Percentiles rank a stretch among this genome's conserved stretches.
Evolutionary conservation across 208 protist genomes (phyloP).

Genomic region (Trypanosoma avium): DNA sequence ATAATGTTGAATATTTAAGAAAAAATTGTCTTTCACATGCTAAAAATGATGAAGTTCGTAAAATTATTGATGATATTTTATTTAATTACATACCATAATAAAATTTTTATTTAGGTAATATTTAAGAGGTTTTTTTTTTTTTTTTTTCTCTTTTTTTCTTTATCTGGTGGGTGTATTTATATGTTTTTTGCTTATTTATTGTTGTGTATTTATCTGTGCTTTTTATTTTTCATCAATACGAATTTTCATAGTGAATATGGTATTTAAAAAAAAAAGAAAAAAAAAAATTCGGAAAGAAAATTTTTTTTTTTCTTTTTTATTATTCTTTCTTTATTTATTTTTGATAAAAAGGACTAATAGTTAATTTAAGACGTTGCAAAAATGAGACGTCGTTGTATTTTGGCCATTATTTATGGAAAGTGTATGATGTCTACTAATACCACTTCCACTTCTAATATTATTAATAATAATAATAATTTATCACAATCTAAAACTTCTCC

Average conservation of each 20-base stretch:
- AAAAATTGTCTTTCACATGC: constrained; percentile 36
- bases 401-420: constrained; percentile 22
- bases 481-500: neutral
- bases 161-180: neutral
- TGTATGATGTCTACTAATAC: neutral
- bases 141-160: constrained; percentile 7
- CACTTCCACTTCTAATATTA: neutral
- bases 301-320: too few species aligned
- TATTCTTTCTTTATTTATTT: constrained; percentile 10
- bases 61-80: constrained; percentile 21
- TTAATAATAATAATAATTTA: too few species aligned
- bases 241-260: too few species aligned
- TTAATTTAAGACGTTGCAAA: too few species aligned
- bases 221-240: neutral
- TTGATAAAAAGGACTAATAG: neutral
- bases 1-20: constrained; percentile 41
- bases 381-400: constrained; percentile 2
- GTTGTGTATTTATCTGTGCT: neutral
- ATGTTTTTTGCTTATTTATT: neutral
- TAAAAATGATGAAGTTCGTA: constrained; percentile 28
- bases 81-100: constrained; percentile 7
- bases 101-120: neutral
- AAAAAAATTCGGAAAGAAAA: too few species aligned
- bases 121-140: neutral
- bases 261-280: too few species aligned